Percentiles rank a stretch among this genome's conserved stretches.
Evolutionary conservation across 164 flowering plant species (phyloP).

Genomic region (Malania oleifera): DNA sequence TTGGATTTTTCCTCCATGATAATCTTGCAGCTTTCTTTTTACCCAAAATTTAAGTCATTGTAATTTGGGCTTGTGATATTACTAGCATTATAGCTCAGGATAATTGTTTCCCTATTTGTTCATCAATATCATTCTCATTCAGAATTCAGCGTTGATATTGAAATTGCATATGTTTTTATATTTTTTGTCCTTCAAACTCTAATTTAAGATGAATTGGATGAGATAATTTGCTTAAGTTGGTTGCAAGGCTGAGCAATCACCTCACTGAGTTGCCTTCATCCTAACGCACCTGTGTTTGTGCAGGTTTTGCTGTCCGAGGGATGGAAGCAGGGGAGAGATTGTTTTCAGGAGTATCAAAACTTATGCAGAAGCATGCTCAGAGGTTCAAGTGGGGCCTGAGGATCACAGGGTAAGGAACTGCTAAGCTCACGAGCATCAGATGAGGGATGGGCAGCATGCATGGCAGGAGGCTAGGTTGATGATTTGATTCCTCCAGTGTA

Average conservation of each 20-base stretch:
- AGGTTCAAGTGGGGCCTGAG: slow-evolving; percentile 56
- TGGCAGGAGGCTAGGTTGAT: slow-evolving; percentile 58
- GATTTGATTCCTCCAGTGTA: slow-evolving; percentile 51
- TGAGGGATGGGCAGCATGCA: slow-evolving; percentile 59
- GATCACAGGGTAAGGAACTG: slow-evolving; percentile 54
- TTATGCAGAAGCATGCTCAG: slow-evolving; percentile 47
- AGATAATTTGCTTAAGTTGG: no score
- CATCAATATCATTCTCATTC: no score
- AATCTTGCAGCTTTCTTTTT: no score
- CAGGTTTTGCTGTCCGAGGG: slow-evolving; percentile 46
- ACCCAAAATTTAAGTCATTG: not conserved
- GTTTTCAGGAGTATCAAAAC: slow-evolving; percentile 36
- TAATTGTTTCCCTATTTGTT: no score
- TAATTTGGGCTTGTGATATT: not conserved
- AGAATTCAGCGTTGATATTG: no score
- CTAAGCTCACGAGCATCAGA: slow-evolving; percentile 51
- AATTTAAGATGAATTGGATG: no score
- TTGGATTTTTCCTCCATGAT: no score
- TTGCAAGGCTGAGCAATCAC: no score
- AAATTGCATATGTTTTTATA: no score
- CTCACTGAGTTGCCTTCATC: no score
- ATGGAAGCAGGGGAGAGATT: slow-evolving; percentile 50
- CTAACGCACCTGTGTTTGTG: slow-evolving; percentile 1
- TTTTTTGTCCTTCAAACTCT: no score
- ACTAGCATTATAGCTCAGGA: no score